Base-by-base conservation (phyloP, 1,284 basidiomycete genomes). In the Butyriboletus pseudospeciosus region DNA sequence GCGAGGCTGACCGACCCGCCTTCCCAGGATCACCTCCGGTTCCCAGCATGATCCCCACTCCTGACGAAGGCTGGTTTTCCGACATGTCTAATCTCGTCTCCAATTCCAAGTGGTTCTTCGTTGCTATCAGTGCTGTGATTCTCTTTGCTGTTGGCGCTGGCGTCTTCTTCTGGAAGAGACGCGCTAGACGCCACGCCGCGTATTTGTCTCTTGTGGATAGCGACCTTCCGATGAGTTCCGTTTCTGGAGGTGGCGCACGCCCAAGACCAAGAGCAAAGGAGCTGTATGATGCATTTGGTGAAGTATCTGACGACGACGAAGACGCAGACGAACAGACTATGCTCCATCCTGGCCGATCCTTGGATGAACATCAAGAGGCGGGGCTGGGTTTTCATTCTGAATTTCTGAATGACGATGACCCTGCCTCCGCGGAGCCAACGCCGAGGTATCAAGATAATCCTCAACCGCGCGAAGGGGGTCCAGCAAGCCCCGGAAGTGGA, bases 231-330 rank as follows among this genome's bases (percentile, higher is more conserved):
- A 88, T 95, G 87, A 79, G 78, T 47, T 69, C 84, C 4, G 68
- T 93, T 52, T 73, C 73, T 48, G 65, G 64, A 59, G 61, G 70
- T 20, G 66, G 69, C 30, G 67, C 68, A 26, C 71, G 74, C 9
- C 49, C 58, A 6, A 74, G 74, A 49, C 71, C 76, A 28, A 79
- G 80, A 20, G 86, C 88, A 40, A 91, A 88, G 74, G 93, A 95
- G 69, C 68, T 95, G 53, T 95, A 95, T 64, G 93, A 95, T 71
- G 92, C 93, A 16, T 95, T 95, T 72, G 92, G 92, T 23, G 91
- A 93, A 68, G 79, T 85, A 34, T 87, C 83, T 28, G 87, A 90
- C 60, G 86, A 90, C 40, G 80, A 89, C 56, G 86, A 81, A 37
- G 84, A 89, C 53, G 85, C 77, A 30, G 81, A 90, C 66, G 87